A percentile compares a stretch with the other conserved stretches of the same genome.
phyloP scores from a whole-genome alignment of 2,329 filamentous ascomycete species.

The Pyricularia sp. region DNA sequence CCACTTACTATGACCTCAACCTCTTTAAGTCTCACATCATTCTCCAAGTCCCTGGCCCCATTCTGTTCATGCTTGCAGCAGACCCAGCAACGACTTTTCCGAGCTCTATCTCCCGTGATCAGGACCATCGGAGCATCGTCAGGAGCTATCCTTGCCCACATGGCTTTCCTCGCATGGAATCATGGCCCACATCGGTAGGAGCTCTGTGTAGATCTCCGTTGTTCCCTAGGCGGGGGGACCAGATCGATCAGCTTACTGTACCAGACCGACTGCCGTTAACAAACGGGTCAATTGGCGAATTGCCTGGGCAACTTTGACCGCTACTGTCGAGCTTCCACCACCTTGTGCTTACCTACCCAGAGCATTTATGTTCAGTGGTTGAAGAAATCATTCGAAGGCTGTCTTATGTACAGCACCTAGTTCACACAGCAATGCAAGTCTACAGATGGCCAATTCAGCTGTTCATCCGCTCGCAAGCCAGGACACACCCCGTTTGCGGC shows the following conservation, averaged over 20 bases:
- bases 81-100: background rate
- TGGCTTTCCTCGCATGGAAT: background rate
- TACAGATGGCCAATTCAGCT: background rate
- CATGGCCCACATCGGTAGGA: background rate
- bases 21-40: background rate
- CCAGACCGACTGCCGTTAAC: background rate
- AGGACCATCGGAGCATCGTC: background rate
- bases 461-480: background rate
- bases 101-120: background rate
- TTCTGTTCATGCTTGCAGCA: background rate
- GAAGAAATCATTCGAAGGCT: background rate
- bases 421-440: background rate
- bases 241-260: background rate
- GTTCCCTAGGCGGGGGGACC: background rate
- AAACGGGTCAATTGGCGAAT: background rate
- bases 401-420: background rate
- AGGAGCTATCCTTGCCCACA: background rate
- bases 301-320: background rate
- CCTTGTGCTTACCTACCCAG: background rate
- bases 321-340: background rate
- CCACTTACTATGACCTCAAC: background rate
- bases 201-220: background rate
- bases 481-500: background rate
- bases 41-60: background rate
- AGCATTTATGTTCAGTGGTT: background rate